Evolutionary conservation across 1,284 basidiomycete genomes (phyloP), one percentile per base, ranked within the genome.

Genomic region (Puccinia triticina): DNA sequence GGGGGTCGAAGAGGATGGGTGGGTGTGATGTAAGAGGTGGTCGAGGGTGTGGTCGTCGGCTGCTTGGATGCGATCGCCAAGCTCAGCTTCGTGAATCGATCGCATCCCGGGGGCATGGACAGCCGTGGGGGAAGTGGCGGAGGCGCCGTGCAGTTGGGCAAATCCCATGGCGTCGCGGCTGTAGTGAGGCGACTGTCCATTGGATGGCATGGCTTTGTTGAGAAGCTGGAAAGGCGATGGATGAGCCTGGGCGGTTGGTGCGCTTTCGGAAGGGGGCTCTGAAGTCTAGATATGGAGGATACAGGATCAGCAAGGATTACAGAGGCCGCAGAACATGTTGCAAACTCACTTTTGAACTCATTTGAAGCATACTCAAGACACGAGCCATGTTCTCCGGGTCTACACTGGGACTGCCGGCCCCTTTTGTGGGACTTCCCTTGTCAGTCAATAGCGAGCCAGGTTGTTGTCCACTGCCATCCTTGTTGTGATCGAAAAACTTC

Each of bases 351-450:
- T 82, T 73, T 2, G 80, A 82, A 34, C 80, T 82, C 80, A 82
- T 75, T 76, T 82, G 80, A 55, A 82, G 71, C 80, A 82, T 82
- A 46, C 72, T 75, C 55, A 82, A 66, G 37, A 82, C 80, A 53
- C 80, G 55, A 34, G 80, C 80, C 80, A 82, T 82, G 57, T 82
- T 82, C 32, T 82, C 80, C 3, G 80, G 80, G 76, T 82, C 80
- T 37, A 48, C 80, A 40, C 80, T 82, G 14, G 71, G 57, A 69
- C 61, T 76, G 8, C 73, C 50, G 46, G 48, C 59, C 21, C n/a
- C 29, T 74, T 67, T 72, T 23, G 80, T 67, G 32, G 67, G 77
- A 43, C 66, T 53, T 16, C 43, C 55, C 53, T 72, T 50, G 18
- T 48, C 34, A 57, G 72, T 71, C 29, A n/a, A 50, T 29, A 29